Evolutionary conservation across 2,329 filamentous ascomycete species (phyloP).

Genomic region (Teratosphaeria pseudoeucalypti): DNA sequence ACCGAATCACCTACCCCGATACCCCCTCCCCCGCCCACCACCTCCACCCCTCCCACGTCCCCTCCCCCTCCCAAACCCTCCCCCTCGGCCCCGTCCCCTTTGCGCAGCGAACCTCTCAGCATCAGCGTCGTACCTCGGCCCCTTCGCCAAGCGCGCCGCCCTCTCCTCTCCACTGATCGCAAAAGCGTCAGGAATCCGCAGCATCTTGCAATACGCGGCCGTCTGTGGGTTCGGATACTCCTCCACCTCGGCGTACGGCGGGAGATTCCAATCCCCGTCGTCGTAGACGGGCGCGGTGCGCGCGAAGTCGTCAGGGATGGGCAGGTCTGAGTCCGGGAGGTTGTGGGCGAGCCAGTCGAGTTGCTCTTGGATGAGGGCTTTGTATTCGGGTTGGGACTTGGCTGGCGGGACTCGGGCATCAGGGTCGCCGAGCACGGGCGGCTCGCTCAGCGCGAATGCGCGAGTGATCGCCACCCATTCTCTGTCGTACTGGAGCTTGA

Average conservation of each 20-base stretch:
- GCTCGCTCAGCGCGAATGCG: slow-evolving; percentile 54
- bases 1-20: slow-evolving; percentile 6
- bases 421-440: slow-evolving; percentile 53
- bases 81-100: slow-evolving; percentile 1
- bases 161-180: slow-evolving; percentile 63
- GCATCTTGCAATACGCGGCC: slow-evolving; percentile 63
- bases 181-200: slow-evolving; percentile 69
- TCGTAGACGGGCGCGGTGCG: slow-evolving; percentile 65
- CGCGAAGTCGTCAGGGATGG: slow-evolving; percentile 68
- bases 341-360: slow-evolving; percentile 73
- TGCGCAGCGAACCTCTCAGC: slow-evolving; percentile 7
- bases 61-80: slow-evolving; percentile 11
- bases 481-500: slow-evolving; percentile 67
- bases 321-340: slow-evolving; percentile 42
- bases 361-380: slow-evolving; percentile 56
- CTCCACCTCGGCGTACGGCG: slow-evolving; percentile 24
- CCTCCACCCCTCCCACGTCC: slow-evolving; percentile 12
- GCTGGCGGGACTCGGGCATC: slow-evolving; percentile 42
- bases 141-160: slow-evolving; percentile 45
- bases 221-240: slow-evolving; percentile 89
- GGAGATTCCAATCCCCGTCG: slow-evolving; percentile 15
- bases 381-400: slow-evolving; percentile 39
- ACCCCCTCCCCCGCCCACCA: slow-evolving; percentile 11
- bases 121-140: slow-evolving; percentile 40
- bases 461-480: slow-evolving; percentile 95